A percentile compares a stretch with the other conserved stretches of the same genome.
These are phyloP conservation scores for Trichosporon sp. DNA, from an alignment of 1,284 basidiomycete genomes.

Conservation along the genomic window DNA sequence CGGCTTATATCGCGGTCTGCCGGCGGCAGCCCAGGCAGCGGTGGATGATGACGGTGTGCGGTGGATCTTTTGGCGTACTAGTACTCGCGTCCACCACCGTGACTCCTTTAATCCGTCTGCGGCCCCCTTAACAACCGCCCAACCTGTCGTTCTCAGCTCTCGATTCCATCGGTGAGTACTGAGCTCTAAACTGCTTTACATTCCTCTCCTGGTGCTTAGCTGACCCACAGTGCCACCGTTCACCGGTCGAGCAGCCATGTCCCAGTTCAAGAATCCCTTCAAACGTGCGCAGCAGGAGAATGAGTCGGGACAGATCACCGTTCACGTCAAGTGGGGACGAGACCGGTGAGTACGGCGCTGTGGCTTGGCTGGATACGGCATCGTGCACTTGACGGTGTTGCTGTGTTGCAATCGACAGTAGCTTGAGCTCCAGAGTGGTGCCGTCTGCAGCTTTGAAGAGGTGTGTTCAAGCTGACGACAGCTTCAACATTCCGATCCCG, in stretches of 20 bases:
- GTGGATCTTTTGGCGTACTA: not conserved
- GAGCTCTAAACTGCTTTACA: too few relatives aligned
- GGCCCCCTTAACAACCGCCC: not conserved
- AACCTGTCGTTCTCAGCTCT: slow-evolving; percentile 9
- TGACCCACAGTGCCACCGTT: slow-evolving; percentile 7
- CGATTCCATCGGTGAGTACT: slow-evolving; percentile 4
- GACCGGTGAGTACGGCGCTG: slow-evolving; percentile 32
- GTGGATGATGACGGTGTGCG: slow-evolving; percentile 1
- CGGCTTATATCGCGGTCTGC: not conserved
- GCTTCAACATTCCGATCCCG: slow-evolving; percentile 48
- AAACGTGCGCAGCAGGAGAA: slow-evolving; percentile 39
- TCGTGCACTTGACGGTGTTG: not conserved
- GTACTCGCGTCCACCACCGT: not conserved
- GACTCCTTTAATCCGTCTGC: not conserved
- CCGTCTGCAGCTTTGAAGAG: not conserved
- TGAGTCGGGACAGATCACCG: slow-evolving; percentile 34
- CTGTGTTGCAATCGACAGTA: not conserved
- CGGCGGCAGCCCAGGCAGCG: not conserved
- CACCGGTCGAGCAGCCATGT: slow-evolving; percentile 12
- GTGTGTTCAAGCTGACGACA: slow-evolving; percentile 13
- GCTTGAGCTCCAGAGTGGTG: too few relatives aligned
- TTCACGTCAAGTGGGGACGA: slow-evolving; percentile 44
- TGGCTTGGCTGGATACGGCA: not conserved
- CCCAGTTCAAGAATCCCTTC: slow-evolving; percentile 43
- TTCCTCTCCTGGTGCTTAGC: too few relatives aligned